Percentiles rank a stretch among this genome's conserved stretches.
These are phyloP conservation scores for Penicillium sp. DNA, from an alignment of 2,329 filamentous ascomycete species.

Conservation along the genomic window DNA sequence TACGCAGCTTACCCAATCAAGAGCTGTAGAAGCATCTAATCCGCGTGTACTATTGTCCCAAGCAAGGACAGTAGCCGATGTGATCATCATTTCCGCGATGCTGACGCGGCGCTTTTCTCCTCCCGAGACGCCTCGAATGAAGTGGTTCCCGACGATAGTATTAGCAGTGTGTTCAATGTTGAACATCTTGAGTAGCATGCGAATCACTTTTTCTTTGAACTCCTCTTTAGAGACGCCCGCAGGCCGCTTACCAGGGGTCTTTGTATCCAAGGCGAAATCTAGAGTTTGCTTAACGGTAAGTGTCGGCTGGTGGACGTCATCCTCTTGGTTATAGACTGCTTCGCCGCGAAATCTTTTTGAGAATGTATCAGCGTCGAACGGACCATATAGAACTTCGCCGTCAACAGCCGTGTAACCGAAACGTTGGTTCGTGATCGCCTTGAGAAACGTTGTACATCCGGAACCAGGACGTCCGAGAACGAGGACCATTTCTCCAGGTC, in stretches of 20 bases:
- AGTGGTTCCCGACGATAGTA: conserved; percentile 82
- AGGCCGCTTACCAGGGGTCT: conserved; percentile 80
- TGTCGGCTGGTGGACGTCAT: conserved; percentile 83
- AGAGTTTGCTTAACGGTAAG: conserved; percentile 88
- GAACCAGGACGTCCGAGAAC: conserved; percentile 48
- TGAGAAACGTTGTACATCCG: conserved; percentile 79
- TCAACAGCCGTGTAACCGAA: conserved; percentile 57
- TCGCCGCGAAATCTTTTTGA: conserved; percentile 52
- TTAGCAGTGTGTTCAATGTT: conserved; percentile 87
- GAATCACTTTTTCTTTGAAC: conserved; percentile 77
- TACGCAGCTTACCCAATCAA: conserved; percentile 56
- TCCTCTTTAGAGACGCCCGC: conserved; percentile 72
- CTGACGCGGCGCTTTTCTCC: conserved; percentile 80
- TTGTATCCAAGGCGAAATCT: conserved; percentile 81
- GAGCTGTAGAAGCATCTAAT: conserved; percentile 69
- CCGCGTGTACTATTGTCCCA: conserved; percentile 79
- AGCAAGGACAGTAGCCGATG: conserved; percentile 70
- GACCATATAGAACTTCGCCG: conserved; percentile 19
- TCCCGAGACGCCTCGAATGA: conserved; percentile 79
- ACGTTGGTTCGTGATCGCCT: conserved; percentile 78
- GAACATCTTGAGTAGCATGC: conserved; percentile 84
- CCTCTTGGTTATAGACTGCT: conserved; percentile 80
- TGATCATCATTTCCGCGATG: conserved; percentile 83
- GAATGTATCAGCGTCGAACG: conserved; percentile 67
- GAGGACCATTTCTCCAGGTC: conserved; percentile 57